Evolutionary conservation across 306 rosid genomes (phyloP).

Genomic region (Acacia melanoxylon): DNA sequence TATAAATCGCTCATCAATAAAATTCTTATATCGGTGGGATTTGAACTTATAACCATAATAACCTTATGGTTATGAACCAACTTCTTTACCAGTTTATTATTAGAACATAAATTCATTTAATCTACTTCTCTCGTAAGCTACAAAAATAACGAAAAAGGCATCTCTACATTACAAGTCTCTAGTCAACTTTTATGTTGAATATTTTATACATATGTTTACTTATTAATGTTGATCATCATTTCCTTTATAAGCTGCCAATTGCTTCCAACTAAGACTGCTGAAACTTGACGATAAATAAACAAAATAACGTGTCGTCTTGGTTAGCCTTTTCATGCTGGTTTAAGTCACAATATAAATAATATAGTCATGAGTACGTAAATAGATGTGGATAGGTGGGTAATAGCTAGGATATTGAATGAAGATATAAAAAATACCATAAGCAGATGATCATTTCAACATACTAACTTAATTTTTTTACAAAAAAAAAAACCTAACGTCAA

Average conservation of each 20-base stretch:
- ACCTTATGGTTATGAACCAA: too few species aligned
- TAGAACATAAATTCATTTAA: too few species aligned
- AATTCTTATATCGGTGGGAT: too few species aligned
- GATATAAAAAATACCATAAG: slow-evolving; percentile 18
- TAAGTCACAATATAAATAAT: neutral
- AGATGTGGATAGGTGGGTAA: neutral
- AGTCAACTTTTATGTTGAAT: neutral
- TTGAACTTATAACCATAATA: too few species aligned
- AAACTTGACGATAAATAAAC: neutral
- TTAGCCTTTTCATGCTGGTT: neutral
- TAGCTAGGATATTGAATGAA: neutral
- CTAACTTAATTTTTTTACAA: neutral
- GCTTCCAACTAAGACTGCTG: neutral
- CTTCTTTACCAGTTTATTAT: neutral
- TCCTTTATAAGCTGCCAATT: neutral
- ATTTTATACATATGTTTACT: neutral
- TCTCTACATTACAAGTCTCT: neutral
- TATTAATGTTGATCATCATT: neutral
- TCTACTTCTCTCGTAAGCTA: neutral
- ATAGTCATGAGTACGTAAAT: neutral
- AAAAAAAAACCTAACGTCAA: neutral
- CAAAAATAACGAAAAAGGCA: too few species aligned
- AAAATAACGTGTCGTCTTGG: neutral
- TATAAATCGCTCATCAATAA: too few species aligned
- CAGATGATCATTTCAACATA: neutral